These are phyloP conservation scores for Sextonia rubra DNA, from an alignment of 164 flowering plant genomes.

Conservation along the genomic window DNA sequence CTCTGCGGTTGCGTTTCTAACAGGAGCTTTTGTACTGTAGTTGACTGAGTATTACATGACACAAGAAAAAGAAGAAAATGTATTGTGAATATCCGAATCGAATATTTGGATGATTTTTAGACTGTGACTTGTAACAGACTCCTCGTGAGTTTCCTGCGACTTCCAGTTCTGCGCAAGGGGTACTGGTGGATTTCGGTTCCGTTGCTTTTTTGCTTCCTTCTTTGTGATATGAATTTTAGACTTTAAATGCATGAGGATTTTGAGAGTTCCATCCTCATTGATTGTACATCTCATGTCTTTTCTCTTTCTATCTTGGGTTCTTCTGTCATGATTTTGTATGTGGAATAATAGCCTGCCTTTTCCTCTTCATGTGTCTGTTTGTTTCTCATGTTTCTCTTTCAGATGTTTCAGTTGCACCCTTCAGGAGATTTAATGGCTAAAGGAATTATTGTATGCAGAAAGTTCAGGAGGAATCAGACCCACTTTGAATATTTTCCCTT, in stretches of 20 bases:
- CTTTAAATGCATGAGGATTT: slow-evolving; percentile 36
- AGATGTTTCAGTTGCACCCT: too few relatives aligned
- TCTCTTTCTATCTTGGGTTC: slow-evolving; percentile 12
- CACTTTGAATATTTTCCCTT: slow-evolving; percentile 95
- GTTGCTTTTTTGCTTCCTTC: slow-evolving; percentile 2
- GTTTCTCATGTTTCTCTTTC: too few relatives aligned
- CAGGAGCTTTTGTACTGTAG: slow-evolving; percentile 37
- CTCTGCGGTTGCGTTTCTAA: slow-evolving; percentile 34
- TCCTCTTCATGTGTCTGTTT: slow-evolving; percentile 4
- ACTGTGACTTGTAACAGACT: slow-evolving; percentile 32
- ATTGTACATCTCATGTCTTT: slow-evolving; percentile 8
- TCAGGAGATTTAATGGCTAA: slow-evolving; percentile 7
- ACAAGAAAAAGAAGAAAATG: too few relatives aligned
- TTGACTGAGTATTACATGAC: slow-evolving; percentile 39
- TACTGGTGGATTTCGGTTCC: slow-evolving; percentile 18
- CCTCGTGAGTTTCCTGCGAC: slow-evolving; percentile 21
- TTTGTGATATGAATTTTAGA: slow-evolving; percentile 20
- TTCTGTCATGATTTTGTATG: slow-evolving; percentile 12
- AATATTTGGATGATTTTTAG: slow-evolving; percentile 5
- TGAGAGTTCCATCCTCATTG: slow-evolving; percentile 6
- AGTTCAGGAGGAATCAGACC: slow-evolving; percentile 73
- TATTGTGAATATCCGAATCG: neutral
- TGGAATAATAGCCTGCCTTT: slow-evolving; percentile 1
- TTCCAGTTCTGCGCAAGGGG: slow-evolving; percentile 28
- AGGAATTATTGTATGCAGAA: slow-evolving; percentile 38